These are phyloP conservation scores for Backusella macrospora DNA, from an alignment of 192 early-diverging fungal species.

Conservation along the genomic window DNA sequence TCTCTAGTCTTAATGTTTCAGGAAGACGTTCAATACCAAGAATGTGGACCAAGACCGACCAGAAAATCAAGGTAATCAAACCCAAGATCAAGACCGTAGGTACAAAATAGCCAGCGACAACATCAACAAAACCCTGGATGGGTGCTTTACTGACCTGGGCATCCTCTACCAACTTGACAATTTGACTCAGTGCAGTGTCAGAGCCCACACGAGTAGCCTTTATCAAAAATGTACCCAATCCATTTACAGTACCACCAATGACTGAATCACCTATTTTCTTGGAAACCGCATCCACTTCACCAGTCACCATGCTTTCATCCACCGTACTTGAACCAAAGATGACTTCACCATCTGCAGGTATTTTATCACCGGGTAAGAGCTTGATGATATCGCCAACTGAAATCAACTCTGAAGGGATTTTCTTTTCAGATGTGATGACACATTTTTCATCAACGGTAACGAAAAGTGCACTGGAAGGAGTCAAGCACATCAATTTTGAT, in stretches of 20 bases:
- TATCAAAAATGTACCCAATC: conserved; percentile 84
- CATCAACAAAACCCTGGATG: conserved; percentile 92
- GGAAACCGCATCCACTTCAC: conserved; percentile 81
- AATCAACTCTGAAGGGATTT: conserved; percentile 85
- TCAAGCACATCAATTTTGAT: conserved; percentile 83
- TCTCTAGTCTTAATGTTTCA: conserved; percentile 41
- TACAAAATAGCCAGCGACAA: conserved; percentile 90
- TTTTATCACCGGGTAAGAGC: conserved; percentile 89
- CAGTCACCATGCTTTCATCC: conserved; percentile 97
- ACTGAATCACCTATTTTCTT: conserved; percentile 68
- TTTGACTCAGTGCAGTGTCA: conserved; percentile 90
- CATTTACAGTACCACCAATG: conserved; percentile 97
- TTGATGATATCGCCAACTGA: conserved; percentile 85
- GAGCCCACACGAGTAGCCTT: conserved; percentile 83
- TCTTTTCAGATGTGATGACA: conserved; percentile 60
- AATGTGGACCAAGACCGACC: conserved; percentile 56
- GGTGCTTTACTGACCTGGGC: conserved; percentile 95
- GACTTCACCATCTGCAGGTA: conserved; percentile 89
- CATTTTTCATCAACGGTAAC: conserved; percentile 30
- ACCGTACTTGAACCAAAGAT: conserved; percentile 73
- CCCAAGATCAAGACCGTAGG: conserved; percentile 80
- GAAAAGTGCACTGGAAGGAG: conserved; percentile 76
- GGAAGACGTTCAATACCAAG: conserved; percentile 35
- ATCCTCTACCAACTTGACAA: conserved; percentile 90
- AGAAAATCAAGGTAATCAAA: conserved; percentile 72